Base-by-base conservation (phyloP, 306 rosid species). In the Prunus fruticosa region DNA sequence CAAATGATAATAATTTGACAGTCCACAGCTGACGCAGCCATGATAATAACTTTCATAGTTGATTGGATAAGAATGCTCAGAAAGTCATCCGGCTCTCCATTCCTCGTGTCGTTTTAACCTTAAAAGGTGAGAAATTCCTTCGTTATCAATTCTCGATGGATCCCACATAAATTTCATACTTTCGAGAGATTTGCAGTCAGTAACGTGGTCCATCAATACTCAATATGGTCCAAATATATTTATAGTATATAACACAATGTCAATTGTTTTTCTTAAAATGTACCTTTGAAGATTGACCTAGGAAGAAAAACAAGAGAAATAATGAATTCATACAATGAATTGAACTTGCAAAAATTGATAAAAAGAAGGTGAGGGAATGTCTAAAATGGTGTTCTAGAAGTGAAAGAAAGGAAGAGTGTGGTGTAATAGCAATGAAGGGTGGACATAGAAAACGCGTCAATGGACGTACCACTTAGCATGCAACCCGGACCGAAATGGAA, bases 401-500 rank as follows among this genome's bases (percentile, higher is more conserved):
- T 72, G 76, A 57, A 57, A 15, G 25, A 72, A n/a, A 0, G 25
- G 69, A 64, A 19, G 76, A 57, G 12, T 25, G 76, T 75, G 62
- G 77, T 41, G 69, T 32, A 51, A n/a, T 25, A 6, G 32, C 10
- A 62, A 57, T 45, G 69, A 70, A 58, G 54, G 62, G 54, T 73
- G 80, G 69, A 80, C 73, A 82, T 79, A 75, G 78, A 38, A 80
- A 89, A 75, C 85, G 89, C 77, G 82, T 80, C 52, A 49, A 74
- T 54, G 72, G 85, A 88, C 72, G 93, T 88, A 85, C 84, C 92
- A 84, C 72, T 41, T 0, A 85, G 88, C 97, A 87, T 94, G 93
- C 84, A 92, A 89, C 16, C 50, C 96, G 93, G 89, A 69, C 82
- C 91, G 93, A 90, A 90, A 90, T 77, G 84, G 65, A 73, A 81